These are phyloP conservation scores for Prunus salicina DNA, from an alignment of 306 rosid species.

Conservation along the genomic window DNA sequence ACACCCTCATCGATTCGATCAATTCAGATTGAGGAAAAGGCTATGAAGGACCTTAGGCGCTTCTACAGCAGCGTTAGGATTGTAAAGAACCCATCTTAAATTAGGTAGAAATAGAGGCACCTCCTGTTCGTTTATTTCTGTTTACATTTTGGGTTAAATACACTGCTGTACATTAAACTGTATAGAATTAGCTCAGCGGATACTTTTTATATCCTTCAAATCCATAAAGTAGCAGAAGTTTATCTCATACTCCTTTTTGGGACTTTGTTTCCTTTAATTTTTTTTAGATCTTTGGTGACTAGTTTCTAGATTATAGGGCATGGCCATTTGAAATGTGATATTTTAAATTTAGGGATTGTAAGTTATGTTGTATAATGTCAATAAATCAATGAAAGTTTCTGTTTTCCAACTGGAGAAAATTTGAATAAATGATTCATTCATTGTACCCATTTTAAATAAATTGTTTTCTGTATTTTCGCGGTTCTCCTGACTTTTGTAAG, in stretches of 20 bases:
- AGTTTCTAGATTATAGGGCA: too few relatives aligned
- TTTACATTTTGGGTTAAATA: not conserved
- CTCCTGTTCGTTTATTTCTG: constrained; percentile 3
- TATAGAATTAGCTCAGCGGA: constrained; percentile 43
- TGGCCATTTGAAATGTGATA: not conserved
- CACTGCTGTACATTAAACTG: constrained; percentile 35
- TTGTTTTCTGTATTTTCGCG: not conserved
- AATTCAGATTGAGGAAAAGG: constrained; percentile 93
- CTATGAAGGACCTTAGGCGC: constrained; percentile 97
- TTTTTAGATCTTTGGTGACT: too few relatives aligned
- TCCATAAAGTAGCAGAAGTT: not conserved
- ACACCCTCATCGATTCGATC: constrained; percentile 86
- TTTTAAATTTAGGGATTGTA: not conserved
- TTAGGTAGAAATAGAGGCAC: constrained; percentile 24
- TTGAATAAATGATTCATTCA: not conserved
- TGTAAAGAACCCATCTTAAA: constrained; percentile 50
- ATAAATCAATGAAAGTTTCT: not conserved
- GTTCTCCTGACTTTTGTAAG: not conserved
- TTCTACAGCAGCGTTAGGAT: constrained; percentile 84
- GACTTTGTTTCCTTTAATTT: too few relatives aligned
- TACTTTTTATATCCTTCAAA: constrained; percentile 7
- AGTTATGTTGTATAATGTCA: not conserved
- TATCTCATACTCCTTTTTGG: not conserved
- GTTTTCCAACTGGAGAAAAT: not conserved
- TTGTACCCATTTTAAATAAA: not conserved